Percentiles rank a stretch among this genome's conserved stretches.
Evolutionary conservation across 78 protist species (phyloP).

Genomic region (Dictyostelium brefeldianum): DNA sequence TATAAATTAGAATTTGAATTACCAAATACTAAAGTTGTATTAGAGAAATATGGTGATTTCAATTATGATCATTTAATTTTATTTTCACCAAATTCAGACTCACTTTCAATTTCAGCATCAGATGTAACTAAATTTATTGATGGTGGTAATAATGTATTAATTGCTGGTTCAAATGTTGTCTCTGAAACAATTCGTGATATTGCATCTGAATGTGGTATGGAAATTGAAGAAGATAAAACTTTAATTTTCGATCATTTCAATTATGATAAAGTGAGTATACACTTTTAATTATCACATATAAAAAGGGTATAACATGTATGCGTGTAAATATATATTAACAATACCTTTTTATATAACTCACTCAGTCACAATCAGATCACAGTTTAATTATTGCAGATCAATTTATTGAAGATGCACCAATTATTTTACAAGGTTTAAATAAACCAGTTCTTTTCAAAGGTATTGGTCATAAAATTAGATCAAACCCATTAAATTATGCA

Average conservation of each 20-base stretch:
- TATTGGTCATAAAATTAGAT: slow-evolving; percentile 75
- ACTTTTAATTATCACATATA: too few relatives aligned
- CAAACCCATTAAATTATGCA: slow-evolving; percentile 55
- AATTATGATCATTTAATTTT: slow-evolving; percentile 77
- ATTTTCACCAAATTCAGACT: slow-evolving; percentile 83
- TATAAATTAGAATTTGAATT: slow-evolving; percentile 46
- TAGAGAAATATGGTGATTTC: slow-evolving; percentile 81
- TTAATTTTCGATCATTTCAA: slow-evolving; percentile 85
- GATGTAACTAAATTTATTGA: slow-evolving; percentile 79
- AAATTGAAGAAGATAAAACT: slow-evolving; percentile 84
- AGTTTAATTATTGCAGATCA: slow-evolving; percentile 60
- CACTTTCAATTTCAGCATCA: slow-evolving; percentile 45
- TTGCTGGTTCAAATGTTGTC: slow-evolving; percentile 65
- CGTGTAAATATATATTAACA: neutral
- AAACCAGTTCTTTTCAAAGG: slow-evolving; percentile 86
- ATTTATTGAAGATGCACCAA: slow-evolving; percentile 68
- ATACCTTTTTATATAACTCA: neutral
- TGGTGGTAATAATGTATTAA: slow-evolving; percentile 85
- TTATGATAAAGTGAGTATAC: slow-evolving; percentile 59
- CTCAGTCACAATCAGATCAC: slow-evolving; percentile 69
- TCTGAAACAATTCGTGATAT: slow-evolving; percentile 87
- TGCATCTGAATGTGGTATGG: slow-evolving; percentile 85
- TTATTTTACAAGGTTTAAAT: slow-evolving; percentile 43
- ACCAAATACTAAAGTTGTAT: slow-evolving; percentile 27
- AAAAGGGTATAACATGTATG: neutral